Conservation (phyloP, 257 asterid species). For the Thymus quinquecostatus region DNA sequence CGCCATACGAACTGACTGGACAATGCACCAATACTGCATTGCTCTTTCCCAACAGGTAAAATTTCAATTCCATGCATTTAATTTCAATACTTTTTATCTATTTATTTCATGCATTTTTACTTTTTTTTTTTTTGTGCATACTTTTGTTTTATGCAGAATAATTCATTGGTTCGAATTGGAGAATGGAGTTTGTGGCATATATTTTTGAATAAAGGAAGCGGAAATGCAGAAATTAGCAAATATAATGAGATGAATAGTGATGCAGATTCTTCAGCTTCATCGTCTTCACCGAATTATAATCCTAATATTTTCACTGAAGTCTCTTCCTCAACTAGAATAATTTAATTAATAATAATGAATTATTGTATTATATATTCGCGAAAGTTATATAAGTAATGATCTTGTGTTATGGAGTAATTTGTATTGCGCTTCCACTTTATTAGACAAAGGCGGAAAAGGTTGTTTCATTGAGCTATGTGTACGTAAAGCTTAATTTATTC, state of each 20-base stretch:
- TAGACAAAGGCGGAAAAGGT: no score
- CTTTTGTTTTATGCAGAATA: background rate
- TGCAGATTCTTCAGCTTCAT: slow-evolving; percentile 43
- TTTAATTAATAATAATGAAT: background rate
- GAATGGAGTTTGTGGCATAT: slow-evolving; percentile 69
- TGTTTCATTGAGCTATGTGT: no score
- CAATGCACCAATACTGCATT: slow-evolving; percentile 69
- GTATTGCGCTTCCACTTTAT: no score
- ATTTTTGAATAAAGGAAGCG: slow-evolving; percentile 40
- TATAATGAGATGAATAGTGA: slow-evolving; percentile 9
- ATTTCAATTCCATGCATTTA: no score
- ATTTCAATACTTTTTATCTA: no score
- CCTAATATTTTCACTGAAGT: slow-evolving; percentile 45
- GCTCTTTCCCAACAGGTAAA: slow-evolving; percentile 32
- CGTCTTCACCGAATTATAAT: slow-evolving; percentile 42
- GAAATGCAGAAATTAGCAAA: background rate
- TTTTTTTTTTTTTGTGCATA: no score
- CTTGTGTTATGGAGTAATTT: no score
- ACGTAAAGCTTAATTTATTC: no score
- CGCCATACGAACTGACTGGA: slow-evolving; percentile 51
- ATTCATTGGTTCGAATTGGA: slow-evolving; percentile 53
- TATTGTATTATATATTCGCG: no score
- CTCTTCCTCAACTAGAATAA: slow-evolving; percentile 44
- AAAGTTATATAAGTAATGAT: no score
- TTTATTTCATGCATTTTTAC: no score